Percentiles rank a stretch among this genome's conserved stretches.
These are phyloP conservation scores for Rhizophagus clarus DNA, from an alignment of 192 early-diverging fungal species.

Conservation along the genomic window DNA sequence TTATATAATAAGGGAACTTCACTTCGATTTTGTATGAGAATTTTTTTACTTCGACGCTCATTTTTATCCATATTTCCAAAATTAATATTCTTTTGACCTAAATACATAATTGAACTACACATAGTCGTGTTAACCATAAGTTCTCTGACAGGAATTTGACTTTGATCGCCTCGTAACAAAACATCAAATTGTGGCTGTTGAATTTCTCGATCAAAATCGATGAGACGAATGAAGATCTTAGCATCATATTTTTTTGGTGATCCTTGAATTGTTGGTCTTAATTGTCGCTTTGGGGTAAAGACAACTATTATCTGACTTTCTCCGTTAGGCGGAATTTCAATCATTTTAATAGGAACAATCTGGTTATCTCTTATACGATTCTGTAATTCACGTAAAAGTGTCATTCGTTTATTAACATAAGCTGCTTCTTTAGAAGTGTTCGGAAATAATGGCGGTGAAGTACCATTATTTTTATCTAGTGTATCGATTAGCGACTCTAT, in stretches of 20 bases:
- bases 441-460: slow-evolving; percentile 64
- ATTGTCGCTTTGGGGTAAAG: slow-evolving; percentile 61
- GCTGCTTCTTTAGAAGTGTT: slow-evolving; percentile 70
- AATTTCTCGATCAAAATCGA: slow-evolving; percentile 87
- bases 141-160: slow-evolving; percentile 83
- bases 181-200: slow-evolving; percentile 79
- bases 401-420: slow-evolving; percentile 69
- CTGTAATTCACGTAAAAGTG: slow-evolving; percentile 73
- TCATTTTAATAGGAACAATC: slow-evolving; percentile 58
- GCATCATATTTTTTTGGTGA: slow-evolving; percentile 81
- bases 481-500: slow-evolving; percentile 64
- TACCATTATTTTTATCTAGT: slow-evolving; percentile 64
- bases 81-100: slow-evolving; percentile 97
- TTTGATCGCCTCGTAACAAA: slow-evolving; percentile 57
- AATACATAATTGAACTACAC: slow-evolving; percentile 83
- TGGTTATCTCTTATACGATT: slow-evolving; percentile 70
- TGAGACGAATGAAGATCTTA: slow-evolving; percentile 78
- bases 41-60: slow-evolving; percentile 81
- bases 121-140: slow-evolving; percentile 86
- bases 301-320: slow-evolving; percentile 76
- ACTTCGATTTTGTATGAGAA: slow-evolving; percentile 87
- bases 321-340: slow-evolving; percentile 67
- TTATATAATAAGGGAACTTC: slow-evolving; percentile 89
- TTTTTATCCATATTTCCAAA: slow-evolving; percentile 91
- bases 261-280: slow-evolving; percentile 65